Evolutionary conservation across 139 green algal genomes (phyloP).

Genomic region (Nannochloris sp.): DNA sequence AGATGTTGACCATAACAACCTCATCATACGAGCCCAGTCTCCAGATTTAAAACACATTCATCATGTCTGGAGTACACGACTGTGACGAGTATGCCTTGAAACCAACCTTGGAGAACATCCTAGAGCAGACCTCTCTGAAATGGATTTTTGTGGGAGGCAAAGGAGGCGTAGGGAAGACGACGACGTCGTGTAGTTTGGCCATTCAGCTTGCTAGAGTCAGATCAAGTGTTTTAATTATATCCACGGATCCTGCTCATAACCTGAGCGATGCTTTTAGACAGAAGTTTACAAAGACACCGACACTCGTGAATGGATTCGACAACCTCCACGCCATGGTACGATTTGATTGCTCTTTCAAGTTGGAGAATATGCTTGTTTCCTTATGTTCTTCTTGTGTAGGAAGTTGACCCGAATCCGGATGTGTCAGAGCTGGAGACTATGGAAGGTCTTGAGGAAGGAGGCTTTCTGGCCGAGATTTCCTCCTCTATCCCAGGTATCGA

Average conservation of each 20-base stretch:
- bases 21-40: too few species aligned
- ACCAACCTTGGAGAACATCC: conserved; percentile 75
- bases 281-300: conserved; percentile 83
- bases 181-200: conserved; percentile 74
- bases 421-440: conserved; percentile 51
- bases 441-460: conserved; percentile 12
- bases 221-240: conserved; percentile 89
- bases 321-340: conserved; percentile 94
- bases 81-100: conserved; percentile 36
- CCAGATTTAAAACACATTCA: neutral
- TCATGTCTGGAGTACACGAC: conserved; percentile 8
- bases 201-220: conserved; percentile 70
- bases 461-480: conserved; percentile 77
- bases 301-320: conserved; percentile 71
- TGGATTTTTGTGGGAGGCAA: conserved; percentile 97
- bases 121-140: conserved; percentile 78
- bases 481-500: conserved; percentile 91
- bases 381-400: conserved; percentile 38
- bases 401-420: conserved; percentile 85
- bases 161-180: conserved; percentile 87
- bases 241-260: conserved; percentile 94
- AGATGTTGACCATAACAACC: too few species aligned
- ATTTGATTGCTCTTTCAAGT: neutral
- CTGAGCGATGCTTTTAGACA: conserved; percentile 91
- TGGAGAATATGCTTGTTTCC: too few species aligned